Evolutionary conservation across 306 rosid genomes (phyloP).

Genomic region (Vigna radiata): DNA sequence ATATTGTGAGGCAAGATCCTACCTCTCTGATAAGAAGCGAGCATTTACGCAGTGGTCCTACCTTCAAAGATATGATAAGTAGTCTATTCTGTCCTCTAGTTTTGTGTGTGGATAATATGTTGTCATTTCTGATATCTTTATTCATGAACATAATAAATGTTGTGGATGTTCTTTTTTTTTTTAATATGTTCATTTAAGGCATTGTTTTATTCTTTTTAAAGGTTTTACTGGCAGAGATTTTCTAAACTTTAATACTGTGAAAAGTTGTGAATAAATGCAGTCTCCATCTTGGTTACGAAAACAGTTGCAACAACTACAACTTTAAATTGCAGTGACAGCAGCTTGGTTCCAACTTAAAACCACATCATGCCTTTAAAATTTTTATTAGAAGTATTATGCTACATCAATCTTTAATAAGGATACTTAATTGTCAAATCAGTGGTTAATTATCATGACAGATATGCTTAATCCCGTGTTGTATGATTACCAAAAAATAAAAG

Average conservation of each 20-base stretch:
- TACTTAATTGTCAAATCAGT: constrained; percentile 3
- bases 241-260: background rate
- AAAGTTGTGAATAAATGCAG: background rate
- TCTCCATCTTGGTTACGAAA: background rate
- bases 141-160: constrained; percentile 33
- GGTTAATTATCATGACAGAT: background rate
- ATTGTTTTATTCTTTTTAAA: background rate
- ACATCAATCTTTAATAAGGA: background rate
- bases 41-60: constrained; percentile 37
- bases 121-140: constrained; percentile 36
- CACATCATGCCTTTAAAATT: background rate
- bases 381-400: background rate
- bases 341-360: background rate
- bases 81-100: constrained; percentile 43
- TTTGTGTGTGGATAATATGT: constrained; percentile 44
- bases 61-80: constrained; percentile 29
- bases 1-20: constrained; percentile 30
- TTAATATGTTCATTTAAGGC: background rate
- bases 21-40: constrained; percentile 26
- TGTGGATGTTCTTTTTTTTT: constrained; percentile 37
- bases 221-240: background rate
- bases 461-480: constrained; percentile 6
- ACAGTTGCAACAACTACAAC: background rate
- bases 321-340: background rate
- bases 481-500: background rate